Percentiles rank a stretch among this genome's conserved stretches.
phyloP scores from a whole-genome alignment of 2,329 filamentous ascomycete species.

The Trichoderma polysporum region DNA sequence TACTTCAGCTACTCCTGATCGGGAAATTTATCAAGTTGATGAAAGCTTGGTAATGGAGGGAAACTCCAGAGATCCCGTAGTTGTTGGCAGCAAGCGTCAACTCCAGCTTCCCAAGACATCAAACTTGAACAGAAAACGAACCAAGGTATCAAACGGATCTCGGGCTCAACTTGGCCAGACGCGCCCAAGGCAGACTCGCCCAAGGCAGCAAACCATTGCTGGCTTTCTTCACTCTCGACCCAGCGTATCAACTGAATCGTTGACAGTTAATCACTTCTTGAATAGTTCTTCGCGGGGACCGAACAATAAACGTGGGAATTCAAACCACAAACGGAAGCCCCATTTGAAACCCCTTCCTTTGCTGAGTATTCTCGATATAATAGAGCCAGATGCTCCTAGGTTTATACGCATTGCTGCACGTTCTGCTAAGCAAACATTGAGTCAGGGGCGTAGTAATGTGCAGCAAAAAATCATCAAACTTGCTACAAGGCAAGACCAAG shows the following conservation, averaged over 20 bases:
- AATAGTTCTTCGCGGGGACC: not conserved
- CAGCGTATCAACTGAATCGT: not conserved
- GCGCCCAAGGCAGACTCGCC: constrained; percentile 29
- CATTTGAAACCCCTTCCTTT: constrained; percentile 38
- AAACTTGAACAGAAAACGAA: constrained; percentile 26
- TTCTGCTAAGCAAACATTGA: constrained; percentile 47
- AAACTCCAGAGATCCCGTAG: constrained; percentile 53
- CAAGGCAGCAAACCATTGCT: constrained; percentile 36
- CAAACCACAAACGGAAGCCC: constrained; percentile 23
- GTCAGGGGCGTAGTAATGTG: constrained; percentile 56
- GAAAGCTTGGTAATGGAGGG: constrained; percentile 46
- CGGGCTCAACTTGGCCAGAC: constrained; percentile 25
- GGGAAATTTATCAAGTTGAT: not conserved
- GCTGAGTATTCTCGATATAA: constrained; percentile 62
- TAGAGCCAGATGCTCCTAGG: constrained; percentile 51
- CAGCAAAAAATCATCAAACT: constrained; percentile 57
- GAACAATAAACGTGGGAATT: not conserved
- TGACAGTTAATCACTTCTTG: not conserved
- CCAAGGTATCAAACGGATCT: not conserved
- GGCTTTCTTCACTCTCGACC: constrained; percentile 27
- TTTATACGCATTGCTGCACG: constrained; percentile 64
- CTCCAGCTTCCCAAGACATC: constrained; percentile 31
- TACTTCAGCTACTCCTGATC: not conserved
- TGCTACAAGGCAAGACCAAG: constrained; percentile 59
- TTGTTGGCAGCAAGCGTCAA: constrained; percentile 44